phyloP scores from a whole-genome alignment of 2,329 filamentous ascomycete species.

The Fusarium siculi region DNA sequence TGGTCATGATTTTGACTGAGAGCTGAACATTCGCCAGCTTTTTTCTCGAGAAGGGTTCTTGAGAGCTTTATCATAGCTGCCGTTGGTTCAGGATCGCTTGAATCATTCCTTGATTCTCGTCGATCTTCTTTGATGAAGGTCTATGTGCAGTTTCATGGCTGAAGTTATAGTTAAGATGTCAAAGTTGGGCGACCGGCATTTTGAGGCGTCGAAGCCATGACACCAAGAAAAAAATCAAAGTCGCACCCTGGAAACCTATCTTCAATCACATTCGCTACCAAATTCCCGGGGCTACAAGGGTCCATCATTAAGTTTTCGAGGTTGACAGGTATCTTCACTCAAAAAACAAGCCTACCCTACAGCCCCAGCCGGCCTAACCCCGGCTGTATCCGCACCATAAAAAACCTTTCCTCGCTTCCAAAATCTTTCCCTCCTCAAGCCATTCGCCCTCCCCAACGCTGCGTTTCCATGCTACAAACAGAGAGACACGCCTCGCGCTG shows the following conservation, averaged over 20 bases:
- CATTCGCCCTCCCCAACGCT: constrained; percentile 88
- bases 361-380: constrained; percentile 10
- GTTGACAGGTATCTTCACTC: background rate
- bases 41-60: background rate
- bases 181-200: background rate
- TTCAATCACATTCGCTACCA: background rate
- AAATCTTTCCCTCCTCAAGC: constrained; percentile 47
- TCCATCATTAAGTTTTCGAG: background rate
- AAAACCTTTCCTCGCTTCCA: constrained; percentile 50
- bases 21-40: accelerated
- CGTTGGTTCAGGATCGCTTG: too few relatives aligned
- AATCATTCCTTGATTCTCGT: background rate
- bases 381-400: constrained; percentile 29
- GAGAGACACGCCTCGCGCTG: constrained; percentile 54
- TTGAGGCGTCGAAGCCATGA: background rate
- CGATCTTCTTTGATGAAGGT: accelerated
- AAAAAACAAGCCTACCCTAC: constrained; percentile 15
- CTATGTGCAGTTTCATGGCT: accelerated
- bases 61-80: accelerated
- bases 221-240: accelerated
- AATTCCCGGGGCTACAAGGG: background rate
- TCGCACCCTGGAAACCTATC: background rate
- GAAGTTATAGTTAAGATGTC: accelerated
- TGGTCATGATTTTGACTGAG: background rate
- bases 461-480: constrained; percentile 95